Evolutionary conservation across 371 early-diverging fungal genomes (phyloP).

Genomic region (Mortierella polycephala): DNA sequence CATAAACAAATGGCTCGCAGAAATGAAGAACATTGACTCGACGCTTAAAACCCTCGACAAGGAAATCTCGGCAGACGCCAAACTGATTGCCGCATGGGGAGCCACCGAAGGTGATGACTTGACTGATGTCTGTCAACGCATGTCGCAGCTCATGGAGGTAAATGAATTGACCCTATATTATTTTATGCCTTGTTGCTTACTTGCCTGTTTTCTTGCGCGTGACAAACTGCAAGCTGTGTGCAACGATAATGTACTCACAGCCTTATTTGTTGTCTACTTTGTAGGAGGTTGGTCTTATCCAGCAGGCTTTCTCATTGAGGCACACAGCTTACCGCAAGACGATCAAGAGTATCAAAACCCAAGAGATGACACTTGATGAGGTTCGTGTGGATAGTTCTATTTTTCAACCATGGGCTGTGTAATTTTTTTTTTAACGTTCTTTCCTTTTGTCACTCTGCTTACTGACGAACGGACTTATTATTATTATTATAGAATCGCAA

Average conservation of each 20-base stretch:
- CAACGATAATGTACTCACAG: neutral
- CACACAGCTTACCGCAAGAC: conserved; percentile 28
- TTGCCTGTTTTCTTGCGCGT: neutral
- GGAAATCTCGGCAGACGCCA: conserved; percentile 40
- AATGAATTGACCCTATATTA: neutral
- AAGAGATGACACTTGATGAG: conserved; percentile 33
- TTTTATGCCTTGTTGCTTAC: neutral
- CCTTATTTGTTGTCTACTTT: neutral
- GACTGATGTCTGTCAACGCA: conserved; percentile 47
- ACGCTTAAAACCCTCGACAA: conserved; percentile 44
- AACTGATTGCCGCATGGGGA: conserved; percentile 44
- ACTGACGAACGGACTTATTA: neutral
- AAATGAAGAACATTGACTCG: conserved; percentile 51
- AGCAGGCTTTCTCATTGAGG: conserved; percentile 23
- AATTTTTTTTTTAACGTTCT: neutral
- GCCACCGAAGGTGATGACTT: conserved; percentile 46
- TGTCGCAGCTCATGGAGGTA: conserved; percentile 55
- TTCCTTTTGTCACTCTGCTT: neutral
- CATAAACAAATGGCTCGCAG: conserved; percentile 53
- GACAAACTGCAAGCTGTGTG: neutral
- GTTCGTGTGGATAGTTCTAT: conserved; percentile 5
- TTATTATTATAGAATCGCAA: conserved; percentile 22
- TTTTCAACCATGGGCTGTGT: neutral
- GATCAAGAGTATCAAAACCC: conserved; percentile 32
- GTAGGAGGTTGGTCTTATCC: conserved; percentile 28